These are phyloP conservation scores for Coelastrella sp. DNA, from an alignment of 139 green algal genomes.

Conservation along the genomic window DNA sequence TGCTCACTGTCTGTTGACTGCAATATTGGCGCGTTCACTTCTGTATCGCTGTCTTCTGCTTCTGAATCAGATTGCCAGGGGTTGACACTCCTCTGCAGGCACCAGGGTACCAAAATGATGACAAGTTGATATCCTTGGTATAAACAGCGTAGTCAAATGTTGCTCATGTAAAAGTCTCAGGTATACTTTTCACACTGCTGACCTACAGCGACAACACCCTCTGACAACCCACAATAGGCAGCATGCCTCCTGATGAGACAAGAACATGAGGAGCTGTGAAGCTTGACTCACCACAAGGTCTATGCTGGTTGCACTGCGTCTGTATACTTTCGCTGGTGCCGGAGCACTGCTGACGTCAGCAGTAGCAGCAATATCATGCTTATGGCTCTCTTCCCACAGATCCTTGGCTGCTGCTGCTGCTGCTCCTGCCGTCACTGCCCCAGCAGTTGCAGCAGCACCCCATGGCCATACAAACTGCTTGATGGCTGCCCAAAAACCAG, in stretches of 20 bases:
- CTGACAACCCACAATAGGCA: too few relatives aligned
- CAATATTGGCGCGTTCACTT: too few relatives aligned
- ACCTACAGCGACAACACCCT: too few relatives aligned
- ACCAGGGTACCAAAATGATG: background rate
- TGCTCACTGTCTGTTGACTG: background rate
- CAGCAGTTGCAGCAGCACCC: background rate
- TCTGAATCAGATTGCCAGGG: background rate
- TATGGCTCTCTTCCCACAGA: background rate
- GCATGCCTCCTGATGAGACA: too few relatives aligned
- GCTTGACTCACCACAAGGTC: background rate
- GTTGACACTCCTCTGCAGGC: background rate
- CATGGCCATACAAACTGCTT: background rate
- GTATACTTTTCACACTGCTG: too few relatives aligned
- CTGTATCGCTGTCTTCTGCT: background rate
- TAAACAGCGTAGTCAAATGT: too few relatives aligned
- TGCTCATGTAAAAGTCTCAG: too few relatives aligned
- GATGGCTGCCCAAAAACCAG: background rate
- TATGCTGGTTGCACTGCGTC: background rate
- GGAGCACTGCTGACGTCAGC: background rate
- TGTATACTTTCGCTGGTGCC: background rate
- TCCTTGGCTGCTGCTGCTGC: slow-evolving; percentile 8
- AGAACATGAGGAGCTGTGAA: too few relatives aligned
- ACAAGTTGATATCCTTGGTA: too few relatives aligned
- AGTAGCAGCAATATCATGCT: background rate
- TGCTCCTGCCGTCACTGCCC: background rate